Percentiles rank a stretch among this genome's conserved stretches.
These are phyloP conservation scores for Mortierella sp. DNA, from an alignment of 371 early-diverging fungal species.

Conservation along the genomic window DNA sequence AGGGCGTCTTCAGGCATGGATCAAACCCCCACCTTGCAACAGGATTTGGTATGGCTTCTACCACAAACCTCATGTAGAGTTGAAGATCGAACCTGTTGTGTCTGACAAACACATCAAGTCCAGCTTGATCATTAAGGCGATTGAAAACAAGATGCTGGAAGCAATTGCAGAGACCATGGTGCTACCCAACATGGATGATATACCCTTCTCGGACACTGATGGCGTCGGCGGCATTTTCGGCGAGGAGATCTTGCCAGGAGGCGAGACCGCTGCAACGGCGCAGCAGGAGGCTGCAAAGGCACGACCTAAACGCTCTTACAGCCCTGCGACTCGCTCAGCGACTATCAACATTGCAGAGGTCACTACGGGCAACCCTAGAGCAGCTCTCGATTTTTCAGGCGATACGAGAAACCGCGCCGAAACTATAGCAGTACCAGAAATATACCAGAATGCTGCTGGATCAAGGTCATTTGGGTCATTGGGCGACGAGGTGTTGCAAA, in stretches of 20 bases:
- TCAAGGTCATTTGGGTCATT: constrained; percentile 25
- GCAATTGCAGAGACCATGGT: constrained; percentile 84
- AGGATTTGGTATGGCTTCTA: constrained; percentile 92
- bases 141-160: constrained; percentile 86
- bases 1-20: constrained; percentile 78
- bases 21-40: constrained; percentile 89
- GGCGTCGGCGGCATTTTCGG: constrained; percentile 75
- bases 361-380: constrained; percentile 12
- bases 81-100: constrained; percentile 89
- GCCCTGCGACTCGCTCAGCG: constrained; percentile 27
- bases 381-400: constrained; percentile 28
- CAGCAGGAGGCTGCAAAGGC: constrained; percentile 1
- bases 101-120: constrained; percentile 86
- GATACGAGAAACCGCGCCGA: constrained; percentile 32
- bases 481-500: constrained; percentile 42
- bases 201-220: constrained; percentile 77
- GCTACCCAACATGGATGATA: constrained; percentile 92
- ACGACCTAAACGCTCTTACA: constrained; percentile 9
- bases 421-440: constrained; percentile 5
- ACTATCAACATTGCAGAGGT: constrained; percentile 25
- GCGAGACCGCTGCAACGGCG: constrained; percentile 4
- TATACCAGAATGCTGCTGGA: constrained; percentile 16
- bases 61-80: constrained; percentile 80
- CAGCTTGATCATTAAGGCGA: constrained; percentile 83
- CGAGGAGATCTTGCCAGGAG: constrained; percentile 53